Evolutionary conservation across 2,329 filamentous ascomycete genomes (phyloP).

Genomic region (Aspergillus clavatus): DNA sequence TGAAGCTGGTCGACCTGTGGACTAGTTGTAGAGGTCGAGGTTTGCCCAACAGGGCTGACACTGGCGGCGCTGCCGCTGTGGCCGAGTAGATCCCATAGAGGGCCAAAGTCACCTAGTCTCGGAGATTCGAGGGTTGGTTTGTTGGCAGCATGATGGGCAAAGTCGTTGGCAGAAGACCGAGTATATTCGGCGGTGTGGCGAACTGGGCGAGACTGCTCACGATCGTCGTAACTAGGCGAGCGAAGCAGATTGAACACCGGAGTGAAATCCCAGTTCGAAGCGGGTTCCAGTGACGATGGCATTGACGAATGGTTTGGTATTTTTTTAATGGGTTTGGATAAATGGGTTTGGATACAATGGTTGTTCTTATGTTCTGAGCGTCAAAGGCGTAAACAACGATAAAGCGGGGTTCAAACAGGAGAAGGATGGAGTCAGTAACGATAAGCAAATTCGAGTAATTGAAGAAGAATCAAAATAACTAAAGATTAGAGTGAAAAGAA

Average conservation of each 20-base stretch:
- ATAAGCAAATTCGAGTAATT: not conserved
- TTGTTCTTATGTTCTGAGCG: too few species aligned
- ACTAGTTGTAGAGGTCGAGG: not conserved
- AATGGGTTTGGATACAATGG: not conserved
- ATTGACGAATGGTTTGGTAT: conserved; percentile 21
- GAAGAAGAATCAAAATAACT: conserved; percentile 6
- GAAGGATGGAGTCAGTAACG: not conserved
- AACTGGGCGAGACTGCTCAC: conserved; percentile 9
- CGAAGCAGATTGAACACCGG: conserved; percentile 42
- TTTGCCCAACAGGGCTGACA: conserved; percentile 1
- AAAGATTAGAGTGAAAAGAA: conserved; percentile 1
- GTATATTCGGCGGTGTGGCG: conserved; percentile 10
- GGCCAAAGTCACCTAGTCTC: conserved; percentile 42
- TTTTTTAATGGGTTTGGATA: not conserved
- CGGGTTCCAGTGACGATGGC: conserved; percentile 22
- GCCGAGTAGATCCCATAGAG: conserved; percentile 39
- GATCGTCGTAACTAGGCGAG: conserved; percentile 24
- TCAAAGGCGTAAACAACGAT: not conserved
- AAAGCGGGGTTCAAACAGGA: conserved; percentile 6
- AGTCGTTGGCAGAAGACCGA: conserved; percentile 6
- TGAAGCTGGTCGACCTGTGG: conserved; percentile 3
- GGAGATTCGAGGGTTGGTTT: conserved; percentile 8
- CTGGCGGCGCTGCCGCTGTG: conserved; percentile 13
- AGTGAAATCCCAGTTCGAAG: conserved; percentile 43
- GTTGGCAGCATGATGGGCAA: conserved; percentile 8